phyloP scores from a whole-genome alignment of 2,329 filamentous ascomycete genomes.

The Malbranchea zuffiana region DNA sequence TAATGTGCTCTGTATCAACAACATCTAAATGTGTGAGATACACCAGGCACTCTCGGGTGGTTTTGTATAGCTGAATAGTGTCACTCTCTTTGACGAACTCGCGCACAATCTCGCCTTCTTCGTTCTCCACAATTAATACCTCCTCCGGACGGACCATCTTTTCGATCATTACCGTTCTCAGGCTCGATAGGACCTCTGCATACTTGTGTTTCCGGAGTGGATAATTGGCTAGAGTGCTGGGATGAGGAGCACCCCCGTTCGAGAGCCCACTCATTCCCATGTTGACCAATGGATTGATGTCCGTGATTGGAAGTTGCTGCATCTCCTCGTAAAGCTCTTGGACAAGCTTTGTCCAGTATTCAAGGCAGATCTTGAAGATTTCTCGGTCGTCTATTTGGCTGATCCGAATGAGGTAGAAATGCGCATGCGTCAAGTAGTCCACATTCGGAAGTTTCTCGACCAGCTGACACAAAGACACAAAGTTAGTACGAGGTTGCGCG shows the following conservation, averaged over 20 bases:
- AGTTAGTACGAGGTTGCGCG: conserved; percentile 14
- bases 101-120: conserved; percentile 96
- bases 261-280: conserved; percentile 61
- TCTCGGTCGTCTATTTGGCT: conserved; percentile 98
- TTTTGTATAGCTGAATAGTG: conserved; percentile 98
- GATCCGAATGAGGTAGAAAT: conserved; percentile 96
- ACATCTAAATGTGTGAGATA: conserved; percentile 97
- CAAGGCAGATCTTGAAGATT: conserved; percentile 98
- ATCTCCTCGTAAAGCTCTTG: conserved; percentile 98
- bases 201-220: conserved; percentile 98
- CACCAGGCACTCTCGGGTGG: conserved; percentile 89
- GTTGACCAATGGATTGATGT: conserved; percentile 78
- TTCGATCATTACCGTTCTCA: conserved; percentile 97
- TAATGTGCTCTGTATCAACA: conserved; percentile 93
- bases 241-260: conserved; percentile 75
- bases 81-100: conserved; percentile 99
- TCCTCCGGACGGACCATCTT: conserved; percentile 99
- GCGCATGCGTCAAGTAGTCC: conserved; percentile 88
- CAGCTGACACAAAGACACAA: conserved; percentile 42
- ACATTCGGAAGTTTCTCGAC: conserved; percentile 93
- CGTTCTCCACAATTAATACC: conserved; percentile 97
- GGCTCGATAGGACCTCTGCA: conserved; percentile 80
- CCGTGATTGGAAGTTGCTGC: conserved; percentile 88
- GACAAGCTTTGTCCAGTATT: conserved; percentile 98
- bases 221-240: conserved; percentile 73